phyloP scores from a whole-genome alignment of 2,329 filamentous ascomycete species.

The Pseudogymnoascus sp. region DNA sequence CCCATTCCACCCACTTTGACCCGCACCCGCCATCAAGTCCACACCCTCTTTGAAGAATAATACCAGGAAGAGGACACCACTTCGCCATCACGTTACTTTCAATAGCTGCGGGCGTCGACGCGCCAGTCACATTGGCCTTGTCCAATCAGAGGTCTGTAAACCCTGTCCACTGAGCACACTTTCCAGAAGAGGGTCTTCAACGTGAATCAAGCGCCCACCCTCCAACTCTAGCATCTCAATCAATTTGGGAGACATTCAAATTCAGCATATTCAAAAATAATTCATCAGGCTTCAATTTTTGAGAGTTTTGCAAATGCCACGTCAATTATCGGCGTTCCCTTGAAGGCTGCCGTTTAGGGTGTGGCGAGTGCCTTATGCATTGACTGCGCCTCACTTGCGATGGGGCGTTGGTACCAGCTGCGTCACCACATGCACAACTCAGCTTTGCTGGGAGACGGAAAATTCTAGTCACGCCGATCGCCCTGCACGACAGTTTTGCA shows the following conservation, averaged over 20 bases:
- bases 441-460: slow-evolving; percentile 3
- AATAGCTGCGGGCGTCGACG: slow-evolving; percentile 17
- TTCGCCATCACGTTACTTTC: slow-evolving; percentile 25
- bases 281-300: neutral
- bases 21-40: neutral
- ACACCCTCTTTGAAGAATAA: slow-evolving; percentile 1
- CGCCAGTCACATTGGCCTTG: slow-evolving; percentile 11
- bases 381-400: slow-evolving; percentile 3
- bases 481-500: neutral
- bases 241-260: slow-evolving; percentile 11
- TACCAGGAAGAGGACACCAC: slow-evolving; percentile 21
- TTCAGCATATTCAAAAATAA: neutral
- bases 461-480: slow-evolving; percentile 4
- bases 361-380: slow-evolving; percentile 1
- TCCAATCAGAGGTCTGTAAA: slow-evolving; percentile 22
- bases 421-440: neutral
- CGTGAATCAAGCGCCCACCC: slow-evolving; percentile 8
- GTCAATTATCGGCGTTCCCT: slow-evolving; percentile 8
- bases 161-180: slow-evolving; percentile 18
- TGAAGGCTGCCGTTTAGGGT: neutral
- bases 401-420: neutral
- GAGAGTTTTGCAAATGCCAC: slow-evolving; percentile 1
- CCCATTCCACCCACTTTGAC: slow-evolving; percentile 1
- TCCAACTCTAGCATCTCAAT: slow-evolving; percentile 8
- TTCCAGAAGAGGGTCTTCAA: slow-evolving; percentile 13